Percentiles rank a stretch among this genome's conserved stretches.
Conservation (phyloP, 2,329 filamentous ascomycete species). For the Byssochlamys sp. region DNA sequence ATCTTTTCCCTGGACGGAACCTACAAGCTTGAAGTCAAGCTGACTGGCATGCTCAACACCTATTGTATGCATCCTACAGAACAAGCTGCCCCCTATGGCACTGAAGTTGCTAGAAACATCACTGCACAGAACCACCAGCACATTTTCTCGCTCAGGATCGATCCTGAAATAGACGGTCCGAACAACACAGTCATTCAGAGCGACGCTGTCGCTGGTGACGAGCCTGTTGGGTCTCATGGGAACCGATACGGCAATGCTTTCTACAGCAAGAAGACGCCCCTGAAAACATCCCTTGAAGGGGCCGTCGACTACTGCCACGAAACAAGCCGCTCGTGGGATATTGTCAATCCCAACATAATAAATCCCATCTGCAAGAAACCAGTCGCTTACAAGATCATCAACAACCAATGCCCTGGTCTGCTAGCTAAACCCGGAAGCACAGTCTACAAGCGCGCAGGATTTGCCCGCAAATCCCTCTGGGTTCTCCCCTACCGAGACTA, state of each 20-base stretch:
- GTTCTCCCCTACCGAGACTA: constrained; percentile 54
- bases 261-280: constrained; percentile 72
- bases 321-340: constrained; percentile 80
- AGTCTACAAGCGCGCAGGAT: constrained; percentile 82
- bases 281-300: constrained; percentile 58
- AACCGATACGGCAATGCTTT: constrained; percentile 89
- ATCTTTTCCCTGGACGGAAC: constrained; percentile 87
- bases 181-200: constrained; percentile 77
- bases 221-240: constrained; percentile 66
- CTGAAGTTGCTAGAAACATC: constrained; percentile 79
- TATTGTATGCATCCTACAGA: constrained; percentile 72
- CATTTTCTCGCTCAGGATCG: constrained; percentile 79
- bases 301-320: constrained; percentile 71
- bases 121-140: constrained; percentile 96
- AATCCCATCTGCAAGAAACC: constrained; percentile 81
- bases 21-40: constrained; percentile 80
- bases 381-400: constrained; percentile 78
- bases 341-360: constrained; percentile 69
- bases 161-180: constrained; percentile 76
- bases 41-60: constrained; percentile 88
- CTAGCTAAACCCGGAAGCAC: constrained; percentile 71
- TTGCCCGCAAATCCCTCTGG: constrained; percentile 76
- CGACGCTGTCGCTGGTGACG: constrained; percentile 62
- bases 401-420: constrained; percentile 67
- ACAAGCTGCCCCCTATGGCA: constrained; percentile 78